Evolutionary conservation across 73 alveolate genomes (phyloP).

Genomic region (Stentor coeruleus): DNA sequence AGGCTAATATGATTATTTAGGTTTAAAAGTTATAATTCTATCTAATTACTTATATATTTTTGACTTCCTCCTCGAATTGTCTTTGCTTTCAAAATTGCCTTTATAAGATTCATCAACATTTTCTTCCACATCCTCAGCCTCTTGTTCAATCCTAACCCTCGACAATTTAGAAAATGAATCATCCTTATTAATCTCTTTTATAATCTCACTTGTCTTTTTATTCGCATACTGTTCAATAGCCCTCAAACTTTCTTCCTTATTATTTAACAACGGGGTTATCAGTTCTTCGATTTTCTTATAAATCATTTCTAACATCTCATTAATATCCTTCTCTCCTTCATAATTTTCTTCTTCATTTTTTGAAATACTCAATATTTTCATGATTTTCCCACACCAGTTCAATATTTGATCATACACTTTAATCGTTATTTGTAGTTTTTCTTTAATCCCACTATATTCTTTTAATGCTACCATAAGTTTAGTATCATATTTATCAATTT

Average conservation of each 20-base stretch:
- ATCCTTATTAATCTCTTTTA: neutral
- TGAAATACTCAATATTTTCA: neutral
- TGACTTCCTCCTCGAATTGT: neutral
- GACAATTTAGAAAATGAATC: neutral
- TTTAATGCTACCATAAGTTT: neutral
- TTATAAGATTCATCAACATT: neutral
- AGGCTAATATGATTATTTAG: too few species aligned
- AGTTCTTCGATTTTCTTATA: neutral
- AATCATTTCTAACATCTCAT: conserved; percentile 3
- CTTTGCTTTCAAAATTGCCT: neutral
- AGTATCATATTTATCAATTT: neutral
- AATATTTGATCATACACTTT: conserved; percentile 12
- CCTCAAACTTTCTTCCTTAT: neutral
- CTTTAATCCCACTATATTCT: neutral
- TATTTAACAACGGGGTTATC: neutral
- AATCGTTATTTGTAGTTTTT: neutral
- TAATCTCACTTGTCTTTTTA: conserved; percentile 14
- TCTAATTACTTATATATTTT: too few species aligned
- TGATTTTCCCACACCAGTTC: conserved; percentile 21
- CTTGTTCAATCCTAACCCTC: neutral
- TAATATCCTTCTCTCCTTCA: neutral
- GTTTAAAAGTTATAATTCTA: too few species aligned
- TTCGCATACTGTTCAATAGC: neutral
- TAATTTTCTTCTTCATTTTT: neutral
- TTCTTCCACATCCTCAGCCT: neutral